Evolutionary conservation across 306 rosid genomes (phyloP).

Genomic region (Glycine latifolia): DNA sequence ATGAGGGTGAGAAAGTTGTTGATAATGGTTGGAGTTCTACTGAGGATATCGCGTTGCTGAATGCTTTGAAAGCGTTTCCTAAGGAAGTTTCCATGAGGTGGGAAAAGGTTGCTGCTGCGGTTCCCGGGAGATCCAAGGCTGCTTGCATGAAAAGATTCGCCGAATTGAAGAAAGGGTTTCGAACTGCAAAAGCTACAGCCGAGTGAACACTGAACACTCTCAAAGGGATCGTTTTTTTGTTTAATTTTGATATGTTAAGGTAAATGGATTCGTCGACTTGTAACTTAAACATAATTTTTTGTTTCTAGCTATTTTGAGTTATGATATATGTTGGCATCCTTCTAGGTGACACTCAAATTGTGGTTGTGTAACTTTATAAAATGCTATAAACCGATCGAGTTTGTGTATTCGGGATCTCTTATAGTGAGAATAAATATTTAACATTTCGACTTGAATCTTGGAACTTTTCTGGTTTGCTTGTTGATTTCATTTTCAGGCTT

Average conservation of each 20-base stretch:
- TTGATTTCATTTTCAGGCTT: neutral
- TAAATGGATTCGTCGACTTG: constrained; percentile 12
- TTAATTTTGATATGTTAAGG: neutral
- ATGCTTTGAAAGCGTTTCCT: constrained; percentile 87
- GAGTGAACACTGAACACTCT: constrained; percentile 15
- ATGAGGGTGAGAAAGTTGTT: constrained; percentile 28
- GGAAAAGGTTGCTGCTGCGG: constrained; percentile 95
- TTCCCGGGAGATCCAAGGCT: constrained; percentile 85
- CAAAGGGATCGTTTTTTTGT: constrained; percentile 31
- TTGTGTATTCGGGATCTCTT: constrained; percentile 13
- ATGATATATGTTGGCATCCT: neutral
- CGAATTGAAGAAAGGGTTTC: constrained; percentile 82
- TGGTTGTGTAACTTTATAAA: constrained; percentile 25
- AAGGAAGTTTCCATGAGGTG: constrained; percentile 91
- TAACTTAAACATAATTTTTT: constrained; percentile 15
- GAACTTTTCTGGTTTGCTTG: neutral
- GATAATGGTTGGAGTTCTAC: constrained; percentile 66
- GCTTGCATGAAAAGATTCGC: constrained; percentile 83
- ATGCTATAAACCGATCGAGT: constrained; percentile 4
- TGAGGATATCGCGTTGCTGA: constrained; percentile 86
- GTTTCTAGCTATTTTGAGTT: neutral
- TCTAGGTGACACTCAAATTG: neutral
- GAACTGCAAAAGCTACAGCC: constrained; percentile 69
- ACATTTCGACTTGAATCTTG: neutral
- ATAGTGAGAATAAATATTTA: constrained; percentile 1